Evolutionary conservation across 306 rosid genomes (phyloP).

Genomic region (Calophaca sinica): DNA sequence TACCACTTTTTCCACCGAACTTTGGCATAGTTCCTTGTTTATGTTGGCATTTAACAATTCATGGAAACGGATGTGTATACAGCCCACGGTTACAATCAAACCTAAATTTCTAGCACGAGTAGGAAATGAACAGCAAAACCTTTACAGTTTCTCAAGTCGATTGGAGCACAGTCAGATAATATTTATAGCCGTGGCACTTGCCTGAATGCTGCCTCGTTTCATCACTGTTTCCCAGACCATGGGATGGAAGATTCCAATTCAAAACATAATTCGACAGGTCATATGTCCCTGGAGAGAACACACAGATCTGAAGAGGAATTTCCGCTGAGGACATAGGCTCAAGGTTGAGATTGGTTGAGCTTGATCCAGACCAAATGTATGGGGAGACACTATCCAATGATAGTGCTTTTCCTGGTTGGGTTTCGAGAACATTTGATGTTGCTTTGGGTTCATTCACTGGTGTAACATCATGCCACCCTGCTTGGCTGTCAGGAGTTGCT

Average conservation of each 20-base stretch:
- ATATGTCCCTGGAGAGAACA: slow-evolving; percentile 84
- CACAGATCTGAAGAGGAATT: slow-evolving; percentile 87
- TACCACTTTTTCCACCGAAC: slow-evolving; percentile 46
- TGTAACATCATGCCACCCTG: slow-evolving; percentile 86
- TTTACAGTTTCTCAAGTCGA: slow-evolving; percentile 53
- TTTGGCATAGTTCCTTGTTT: slow-evolving; percentile 44
- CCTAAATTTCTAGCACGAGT: slow-evolving; percentile 40
- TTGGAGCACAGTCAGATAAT: slow-evolving; percentile 82
- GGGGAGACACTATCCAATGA: slow-evolving; percentile 67
- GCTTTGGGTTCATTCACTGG: slow-evolving; percentile 66
- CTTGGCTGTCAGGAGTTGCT: slow-evolving; percentile 58
- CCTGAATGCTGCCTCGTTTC: slow-evolving; percentile 59
- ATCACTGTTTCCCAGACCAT: slow-evolving; percentile 47
- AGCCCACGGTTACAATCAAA: slow-evolving; percentile 43
- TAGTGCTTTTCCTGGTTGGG: slow-evolving; percentile 52
- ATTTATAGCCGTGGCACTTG: slow-evolving; percentile 81
- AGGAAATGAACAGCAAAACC: slow-evolving; percentile 27
- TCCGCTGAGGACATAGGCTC: slow-evolving; percentile 68
- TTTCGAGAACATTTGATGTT: slow-evolving; percentile 57
- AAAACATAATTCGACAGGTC: slow-evolving; percentile 80
- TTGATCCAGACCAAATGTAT: slow-evolving; percentile 87
- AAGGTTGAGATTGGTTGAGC: slow-evolving; percentile 71
- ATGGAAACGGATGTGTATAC: slow-evolving; percentile 52
- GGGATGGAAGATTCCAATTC: slow-evolving; percentile 72
- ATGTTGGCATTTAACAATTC: slow-evolving; percentile 53